These are phyloP conservation scores for Boletus reticulatus DNA, from an alignment of 768 basidiomycete species.

Conservation along the genomic window DNA sequence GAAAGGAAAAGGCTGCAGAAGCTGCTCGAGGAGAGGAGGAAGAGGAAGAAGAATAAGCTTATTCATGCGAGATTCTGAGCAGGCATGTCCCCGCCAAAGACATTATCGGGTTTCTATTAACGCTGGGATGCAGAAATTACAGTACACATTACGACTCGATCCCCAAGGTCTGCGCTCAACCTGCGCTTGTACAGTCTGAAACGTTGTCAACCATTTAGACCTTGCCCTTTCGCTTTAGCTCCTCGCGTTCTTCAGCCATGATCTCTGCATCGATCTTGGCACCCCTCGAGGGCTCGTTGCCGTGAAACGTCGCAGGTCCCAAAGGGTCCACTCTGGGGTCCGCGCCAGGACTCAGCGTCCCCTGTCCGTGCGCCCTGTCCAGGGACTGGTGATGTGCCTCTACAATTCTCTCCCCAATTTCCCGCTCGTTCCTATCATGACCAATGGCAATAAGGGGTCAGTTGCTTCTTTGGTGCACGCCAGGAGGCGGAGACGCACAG, in stretches of 20 bases:
- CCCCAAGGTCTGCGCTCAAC: background rate
- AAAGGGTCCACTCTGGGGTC: slow-evolving; percentile 44
- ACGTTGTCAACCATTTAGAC: slow-evolving; percentile 12
- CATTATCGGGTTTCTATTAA: background rate
- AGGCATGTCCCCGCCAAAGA: background rate
- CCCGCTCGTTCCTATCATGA: slow-evolving; percentile 41
- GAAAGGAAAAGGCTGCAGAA: slow-evolving; percentile 50
- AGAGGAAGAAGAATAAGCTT: slow-evolving; percentile 37
- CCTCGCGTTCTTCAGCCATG: slow-evolving; percentile 49
- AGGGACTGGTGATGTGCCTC: slow-evolving; percentile 33
- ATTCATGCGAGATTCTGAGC: background rate
- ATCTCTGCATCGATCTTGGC: slow-evolving; percentile 59
- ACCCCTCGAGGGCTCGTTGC: slow-evolving; percentile 56
- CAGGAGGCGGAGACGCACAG: slow-evolving; percentile 6
- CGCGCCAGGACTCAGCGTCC: slow-evolving; percentile 27
- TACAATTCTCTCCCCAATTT: slow-evolving; percentile 37
- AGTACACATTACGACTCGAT: background rate
- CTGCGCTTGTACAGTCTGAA: background rate
- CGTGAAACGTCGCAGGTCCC: slow-evolving; percentile 49
- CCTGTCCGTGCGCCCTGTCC: slow-evolving; percentile 25
- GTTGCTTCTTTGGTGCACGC: background rate
- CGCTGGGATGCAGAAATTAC: background rate
- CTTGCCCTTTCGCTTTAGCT: slow-evolving; percentile 43
- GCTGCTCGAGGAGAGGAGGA: slow-evolving; percentile 43
- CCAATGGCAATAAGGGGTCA: background rate